Percentiles rank a stretch among this genome's conserved stretches.
Evolutionary conservation across 139 green algal species (phyloP).

Genomic region (Chlamydomonas sp.): DNA sequence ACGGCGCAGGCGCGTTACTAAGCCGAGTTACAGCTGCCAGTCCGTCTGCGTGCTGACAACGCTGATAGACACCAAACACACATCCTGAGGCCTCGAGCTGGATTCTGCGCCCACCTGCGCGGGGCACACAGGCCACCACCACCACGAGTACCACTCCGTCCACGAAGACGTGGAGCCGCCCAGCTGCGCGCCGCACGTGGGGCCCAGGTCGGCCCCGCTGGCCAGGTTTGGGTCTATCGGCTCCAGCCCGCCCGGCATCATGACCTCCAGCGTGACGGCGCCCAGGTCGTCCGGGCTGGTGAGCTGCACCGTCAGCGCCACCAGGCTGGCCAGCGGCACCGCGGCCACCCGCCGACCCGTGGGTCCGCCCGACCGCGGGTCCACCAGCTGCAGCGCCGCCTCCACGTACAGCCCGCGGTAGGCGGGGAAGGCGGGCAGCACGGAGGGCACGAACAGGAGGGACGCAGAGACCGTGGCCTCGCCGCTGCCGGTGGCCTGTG

Average conservation of each 20-base stretch:
- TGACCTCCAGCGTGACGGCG: conserved; percentile 49
- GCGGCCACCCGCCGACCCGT: conserved; percentile 35
- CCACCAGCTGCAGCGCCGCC: conserved; percentile 33
- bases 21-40: too few species aligned
- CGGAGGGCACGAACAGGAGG: conserved; percentile 57
- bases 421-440: conserved; percentile 55
- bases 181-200: background rate
- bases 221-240: conserved; percentile 60
- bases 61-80: background rate
- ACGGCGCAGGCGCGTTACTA: too few species aligned
- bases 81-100: too few species aligned
- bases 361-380: conserved; percentile 12
- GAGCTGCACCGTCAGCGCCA: conserved; percentile 61
- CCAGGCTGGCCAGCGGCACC: conserved; percentile 44
- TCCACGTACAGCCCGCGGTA: conserved; percentile 70
- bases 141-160: background rate
- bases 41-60: conserved; percentile 30
- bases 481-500: conserved; percentile 7
- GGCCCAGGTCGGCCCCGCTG: background rate
- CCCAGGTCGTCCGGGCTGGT: conserved; percentile 61
- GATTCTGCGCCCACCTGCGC: background rate
- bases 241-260: conserved; percentile 68
- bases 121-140: conserved; percentile 42
- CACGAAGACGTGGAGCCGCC: background rate
- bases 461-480: conserved; percentile 49